A percentile compares a stretch with the other conserved stretches of the same genome.
phyloP scores from a whole-genome alignment of 345 rosid species.

The Moringa oleifera region DNA sequence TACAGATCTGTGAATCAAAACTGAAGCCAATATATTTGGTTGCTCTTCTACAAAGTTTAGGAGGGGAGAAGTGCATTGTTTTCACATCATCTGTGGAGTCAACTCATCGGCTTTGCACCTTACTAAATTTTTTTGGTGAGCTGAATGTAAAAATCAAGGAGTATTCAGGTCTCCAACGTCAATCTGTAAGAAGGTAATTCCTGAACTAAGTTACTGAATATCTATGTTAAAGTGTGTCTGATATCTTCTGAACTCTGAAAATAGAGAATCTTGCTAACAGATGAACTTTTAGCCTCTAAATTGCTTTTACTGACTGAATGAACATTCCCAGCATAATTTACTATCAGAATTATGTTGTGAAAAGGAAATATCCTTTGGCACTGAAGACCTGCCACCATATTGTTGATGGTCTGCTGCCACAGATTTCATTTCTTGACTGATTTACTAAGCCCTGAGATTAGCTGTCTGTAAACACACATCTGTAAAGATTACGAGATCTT shows the following conservation, averaged over 20 bases:
- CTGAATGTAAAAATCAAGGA: conserved; percentile 70
- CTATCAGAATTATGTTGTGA: background rate
- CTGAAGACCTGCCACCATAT: too few relatives aligned
- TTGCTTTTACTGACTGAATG: background rate
- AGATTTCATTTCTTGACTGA: too few relatives aligned
- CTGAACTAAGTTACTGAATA: conserved; percentile 6
- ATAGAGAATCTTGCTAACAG: background rate
- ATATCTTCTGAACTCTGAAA: background rate
- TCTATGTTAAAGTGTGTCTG: background rate
- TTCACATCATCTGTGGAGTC: conserved; percentile 87
- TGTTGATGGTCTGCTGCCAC: too few relatives aligned
- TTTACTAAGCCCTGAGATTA: too few relatives aligned
- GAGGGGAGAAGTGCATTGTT: conserved; percentile 74
- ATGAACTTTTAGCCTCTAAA: too few relatives aligned
- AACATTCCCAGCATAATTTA: background rate
- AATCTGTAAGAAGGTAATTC: conserved; percentile 70
- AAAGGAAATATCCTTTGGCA: too few relatives aligned
- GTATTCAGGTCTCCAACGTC: conserved; percentile 81
- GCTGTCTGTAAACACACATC: too few relatives aligned
- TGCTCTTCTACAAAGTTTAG: conserved; percentile 68
- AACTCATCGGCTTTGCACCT: conserved; percentile 74
- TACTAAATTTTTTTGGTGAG: conserved; percentile 72
- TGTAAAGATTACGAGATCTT: too few relatives aligned
- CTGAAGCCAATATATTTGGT: conserved; percentile 75
- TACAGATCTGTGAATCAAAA: conserved; percentile 69